Evolutionary conservation across 768 basidiomycete genomes (phyloP).

Genomic region (Mycena belliarum): DNA sequence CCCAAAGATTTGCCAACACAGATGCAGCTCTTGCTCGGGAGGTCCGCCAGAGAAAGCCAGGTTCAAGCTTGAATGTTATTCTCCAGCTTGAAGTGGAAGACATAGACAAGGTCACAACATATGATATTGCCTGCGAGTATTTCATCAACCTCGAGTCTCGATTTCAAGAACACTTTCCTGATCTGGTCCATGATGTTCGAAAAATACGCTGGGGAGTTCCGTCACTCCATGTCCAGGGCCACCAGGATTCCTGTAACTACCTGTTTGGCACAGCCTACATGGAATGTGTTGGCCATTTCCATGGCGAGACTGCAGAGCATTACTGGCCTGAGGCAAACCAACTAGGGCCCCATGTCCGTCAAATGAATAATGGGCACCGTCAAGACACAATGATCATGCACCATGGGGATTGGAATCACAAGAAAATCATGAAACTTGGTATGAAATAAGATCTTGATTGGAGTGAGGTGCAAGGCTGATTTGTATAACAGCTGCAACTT

Average conservation of each 20-base stretch:
- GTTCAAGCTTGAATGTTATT: neutral
- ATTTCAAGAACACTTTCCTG: constrained; percentile 13
- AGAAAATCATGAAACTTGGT: constrained; percentile 12
- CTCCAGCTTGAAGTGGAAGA: neutral
- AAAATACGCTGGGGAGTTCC: constrained; percentile 17
- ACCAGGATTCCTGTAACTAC: constrained; percentile 23
- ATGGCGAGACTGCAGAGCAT: constrained; percentile 21
- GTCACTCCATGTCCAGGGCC: constrained; percentile 24
- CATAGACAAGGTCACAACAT: constrained; percentile 4
- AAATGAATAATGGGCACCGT: constrained; percentile 26
- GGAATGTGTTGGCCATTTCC: constrained; percentile 23
- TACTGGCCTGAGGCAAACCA: constrained; percentile 6
- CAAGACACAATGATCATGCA: constrained; percentile 26
- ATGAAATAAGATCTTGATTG: neutral
- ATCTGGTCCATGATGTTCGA: neutral
- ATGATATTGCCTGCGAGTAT: constrained; percentile 23
- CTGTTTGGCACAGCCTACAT: constrained; percentile 22
- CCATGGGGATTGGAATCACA: constrained; percentile 24
- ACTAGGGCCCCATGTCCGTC: constrained; percentile 19
- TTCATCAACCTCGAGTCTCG: constrained; percentile 11
- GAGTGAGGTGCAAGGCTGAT: neutral
- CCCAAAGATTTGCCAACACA: constrained; percentile 15
- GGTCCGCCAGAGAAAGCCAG: neutral
- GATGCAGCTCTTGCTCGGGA: constrained; percentile 12
- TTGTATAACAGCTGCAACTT: neutral